Evolutionary conservation across 2,329 filamentous ascomycete species (phyloP).

Genomic region (Colletotrichum orchidophilum): DNA sequence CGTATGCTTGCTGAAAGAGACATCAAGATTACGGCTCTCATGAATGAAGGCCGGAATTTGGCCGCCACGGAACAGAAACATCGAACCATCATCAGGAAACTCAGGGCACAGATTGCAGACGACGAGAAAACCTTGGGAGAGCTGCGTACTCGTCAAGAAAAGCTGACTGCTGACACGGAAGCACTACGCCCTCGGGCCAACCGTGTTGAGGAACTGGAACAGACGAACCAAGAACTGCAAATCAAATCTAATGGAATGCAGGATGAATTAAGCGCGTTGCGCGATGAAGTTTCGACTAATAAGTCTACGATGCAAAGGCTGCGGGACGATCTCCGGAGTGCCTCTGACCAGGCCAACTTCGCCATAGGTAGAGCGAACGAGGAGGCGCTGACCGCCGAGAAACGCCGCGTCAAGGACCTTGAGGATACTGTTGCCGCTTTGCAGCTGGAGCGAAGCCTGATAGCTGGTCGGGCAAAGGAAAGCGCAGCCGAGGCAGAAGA

Average conservation of each 20-base stretch:
- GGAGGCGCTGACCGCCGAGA: slow-evolving; percentile 74
- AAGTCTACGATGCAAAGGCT: slow-evolving; percentile 74
- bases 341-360: slow-evolving; percentile 71
- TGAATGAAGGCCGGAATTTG: slow-evolving; percentile 92
- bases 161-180: slow-evolving; percentile 61
- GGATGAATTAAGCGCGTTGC: slow-evolving; percentile 64
- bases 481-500: slow-evolving; percentile 77
- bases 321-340: slow-evolving; percentile 74
- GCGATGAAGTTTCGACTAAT: slow-evolving; percentile 69
- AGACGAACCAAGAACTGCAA: slow-evolving; percentile 46
- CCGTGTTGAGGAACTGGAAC: slow-evolving; percentile 65
- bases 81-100: slow-evolving; percentile 82
- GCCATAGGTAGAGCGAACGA: slow-evolving; percentile 73
- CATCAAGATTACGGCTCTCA: slow-evolving; percentile 85
- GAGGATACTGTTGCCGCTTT: slow-evolving; percentile 71
- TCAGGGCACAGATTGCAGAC: slow-evolving; percentile 73
- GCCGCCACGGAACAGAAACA: slow-evolving; percentile 89
- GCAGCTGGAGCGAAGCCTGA: slow-evolving; percentile 80
- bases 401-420: slow-evolving; percentile 59
- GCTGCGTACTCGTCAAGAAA: slow-evolving; percentile 67
- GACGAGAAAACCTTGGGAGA: slow-evolving; percentile 72
- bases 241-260: slow-evolving; percentile 40
- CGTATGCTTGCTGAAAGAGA: slow-evolving; percentile 90
- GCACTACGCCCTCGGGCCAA: slow-evolving; percentile 57
- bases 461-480: slow-evolving; percentile 70